Evolutionary conservation across 2,329 filamentous ascomycete species (phyloP), one percentile per base, ranked within the genome.

Genomic region (Aspergillus sp.): DNA sequence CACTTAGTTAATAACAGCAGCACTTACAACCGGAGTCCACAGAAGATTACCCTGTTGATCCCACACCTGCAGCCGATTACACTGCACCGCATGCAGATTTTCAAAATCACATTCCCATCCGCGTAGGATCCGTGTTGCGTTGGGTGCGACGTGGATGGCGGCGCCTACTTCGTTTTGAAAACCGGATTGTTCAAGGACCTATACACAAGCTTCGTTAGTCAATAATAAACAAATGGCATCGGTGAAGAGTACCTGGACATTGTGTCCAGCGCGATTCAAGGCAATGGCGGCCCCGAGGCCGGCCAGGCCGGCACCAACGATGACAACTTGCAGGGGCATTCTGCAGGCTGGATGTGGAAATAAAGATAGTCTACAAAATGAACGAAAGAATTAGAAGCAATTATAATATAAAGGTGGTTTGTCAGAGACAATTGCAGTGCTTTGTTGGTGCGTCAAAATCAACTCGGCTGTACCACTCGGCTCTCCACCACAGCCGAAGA

Each of bases 131-230:
- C 56, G 54, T 10, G 50, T 56, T 4, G 59, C 61, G 40, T 66
- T 66, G 0, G 62, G 62, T 7, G 56, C 48, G 12, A 65, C 52
- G n/a, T 57, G 51, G 6, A 64, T 55, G 3, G 61, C 62, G 7
- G 62, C 62, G 13, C 62, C 62, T 7, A 63, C 54, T 46, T 66
- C 61, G 12, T 59, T 60, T 10, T 52, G 51, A 43, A 65, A 64
- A 7, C 51, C 36, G 1, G 62, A 65, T 35, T 61, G 51, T 34
- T 64, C 61, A 27, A 52, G 27, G 5, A 52, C 52, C 56, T 12
- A 40, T n/a, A n/a, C 7, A 42, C 26, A 9, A 12, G 27, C n/a
- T n/a, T n/a, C n/a, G n/a, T n/a, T n/a, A n/a, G n/a, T n/a, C n/a
- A n/a, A n/a, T n/a, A n/a, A n/a, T n/a, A n/a, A n/a, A n/a, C n/a